A percentile compares a stretch with the other conserved stretches of the same genome.
These are phyloP conservation scores for Neopestalotiopsis rosae DNA, from an alignment of 2,329 filamentous ascomycete species.

Conservation along the genomic window DNA sequence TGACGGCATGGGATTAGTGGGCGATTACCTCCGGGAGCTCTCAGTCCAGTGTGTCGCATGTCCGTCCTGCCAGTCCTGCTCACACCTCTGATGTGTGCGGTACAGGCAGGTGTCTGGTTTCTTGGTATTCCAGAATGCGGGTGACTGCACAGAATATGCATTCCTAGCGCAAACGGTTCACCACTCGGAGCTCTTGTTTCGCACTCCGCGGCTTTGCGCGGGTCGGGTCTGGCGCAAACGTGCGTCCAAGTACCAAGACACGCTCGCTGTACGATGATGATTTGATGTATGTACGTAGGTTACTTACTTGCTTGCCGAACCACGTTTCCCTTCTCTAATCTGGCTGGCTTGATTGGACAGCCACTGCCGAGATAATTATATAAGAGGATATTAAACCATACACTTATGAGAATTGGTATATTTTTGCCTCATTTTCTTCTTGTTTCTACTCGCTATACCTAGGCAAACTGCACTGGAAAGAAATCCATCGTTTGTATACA, in stretches of 20 bases:
- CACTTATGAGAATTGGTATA: background rate
- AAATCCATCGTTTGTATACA: background rate
- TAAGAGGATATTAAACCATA: no score
- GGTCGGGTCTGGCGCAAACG: background rate
- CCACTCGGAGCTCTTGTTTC: background rate
- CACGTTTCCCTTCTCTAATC: no score
- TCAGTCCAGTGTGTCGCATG: background rate
- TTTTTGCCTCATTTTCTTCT: background rate
- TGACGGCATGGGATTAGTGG: background rate
- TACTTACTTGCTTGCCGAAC: no score
- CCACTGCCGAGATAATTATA: no score
- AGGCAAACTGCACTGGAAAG: background rate
- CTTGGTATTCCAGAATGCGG: background rate
- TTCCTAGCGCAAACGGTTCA: slow-evolving; percentile 13
- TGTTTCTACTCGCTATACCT: background rate
- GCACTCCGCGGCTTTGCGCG: background rate
- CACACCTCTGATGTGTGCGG: background rate
- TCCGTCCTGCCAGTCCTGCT: background rate
- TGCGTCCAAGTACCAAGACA: background rate
- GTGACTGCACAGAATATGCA: background rate
- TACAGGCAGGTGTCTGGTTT: no score
- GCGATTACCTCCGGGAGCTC: background rate
- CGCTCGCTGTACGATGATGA: background rate
- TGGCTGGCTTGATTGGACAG: no score
- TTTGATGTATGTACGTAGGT: background rate